phyloP scores from a whole-genome alignment of 345 rosid genomes.

The Eucalyptus pumila region DNA sequence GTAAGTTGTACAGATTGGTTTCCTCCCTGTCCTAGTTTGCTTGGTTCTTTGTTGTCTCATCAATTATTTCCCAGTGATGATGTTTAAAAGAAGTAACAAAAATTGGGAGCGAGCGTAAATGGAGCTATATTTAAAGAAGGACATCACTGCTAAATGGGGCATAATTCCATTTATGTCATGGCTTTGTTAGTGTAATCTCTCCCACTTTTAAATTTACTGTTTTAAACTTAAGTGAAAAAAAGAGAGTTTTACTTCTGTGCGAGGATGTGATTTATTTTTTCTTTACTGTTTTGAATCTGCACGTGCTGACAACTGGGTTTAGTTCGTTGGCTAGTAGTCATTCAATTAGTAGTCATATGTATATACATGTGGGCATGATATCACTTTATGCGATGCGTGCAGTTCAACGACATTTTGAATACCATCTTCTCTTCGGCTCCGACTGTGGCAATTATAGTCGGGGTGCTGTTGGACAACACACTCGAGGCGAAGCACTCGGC shows the following conservation, averaged over 20 bases:
- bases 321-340: neutral
- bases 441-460: constrained; percentile 60
- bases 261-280: neutral
- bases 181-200: neutral
- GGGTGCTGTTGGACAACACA: constrained; percentile 67
- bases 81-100: neutral
- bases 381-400: constrained; percentile 1
- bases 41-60: neutral
- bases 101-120: neutral
- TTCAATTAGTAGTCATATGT: neutral
- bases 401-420: constrained; percentile 84
- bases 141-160: neutral
- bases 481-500: constrained; percentile 26
- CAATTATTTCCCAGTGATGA: neutral
- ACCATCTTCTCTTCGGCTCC: constrained; percentile 85
- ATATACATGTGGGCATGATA: neutral
- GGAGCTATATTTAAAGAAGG: neutral
- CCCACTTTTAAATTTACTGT: neutral
- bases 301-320: neutral
- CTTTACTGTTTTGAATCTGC: neutral
- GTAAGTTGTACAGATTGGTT: constrained; percentile 29
- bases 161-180: neutral
- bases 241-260: neutral
- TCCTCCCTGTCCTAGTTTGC: neutral
- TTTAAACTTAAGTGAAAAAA: neutral